These are phyloP conservation scores for Mucor lusitanicus DNA, from an alignment of 371 early-diverging fungal species.

Conservation along the genomic window DNA sequence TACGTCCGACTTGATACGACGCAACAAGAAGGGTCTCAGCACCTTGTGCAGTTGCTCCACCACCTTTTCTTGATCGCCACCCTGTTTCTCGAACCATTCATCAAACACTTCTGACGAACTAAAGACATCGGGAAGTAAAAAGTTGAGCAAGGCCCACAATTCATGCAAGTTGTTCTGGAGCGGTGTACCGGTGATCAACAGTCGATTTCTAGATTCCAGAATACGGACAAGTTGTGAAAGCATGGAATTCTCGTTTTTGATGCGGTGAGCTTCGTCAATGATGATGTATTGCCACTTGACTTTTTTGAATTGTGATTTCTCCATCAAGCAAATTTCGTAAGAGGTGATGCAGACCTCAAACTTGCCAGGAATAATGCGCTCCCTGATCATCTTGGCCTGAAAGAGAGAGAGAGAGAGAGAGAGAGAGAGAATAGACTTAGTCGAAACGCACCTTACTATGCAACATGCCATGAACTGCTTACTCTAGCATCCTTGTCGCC, in stretches of 20 bases:
- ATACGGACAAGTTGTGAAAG: slow-evolving; percentile 91
- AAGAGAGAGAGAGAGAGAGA: too few species aligned
- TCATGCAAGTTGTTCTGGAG: slow-evolving; percentile 99
- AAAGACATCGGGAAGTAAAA: slow-evolving; percentile 96
- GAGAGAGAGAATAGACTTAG: neutral
- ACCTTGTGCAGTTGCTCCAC: slow-evolving; percentile 93
- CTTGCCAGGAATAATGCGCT: slow-evolving; percentile 61
- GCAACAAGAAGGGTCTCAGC: slow-evolving; percentile 93
- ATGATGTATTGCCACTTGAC: slow-evolving; percentile 94
- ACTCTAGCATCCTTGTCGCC: slow-evolving; percentile 90
- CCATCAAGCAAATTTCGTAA: slow-evolving; percentile 96
- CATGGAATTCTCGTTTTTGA: slow-evolving; percentile 98
- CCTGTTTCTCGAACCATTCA: slow-evolving; percentile 80
- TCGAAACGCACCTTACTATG: too few species aligned
- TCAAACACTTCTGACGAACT: slow-evolving; percentile 92
- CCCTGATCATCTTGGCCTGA: slow-evolving; percentile 59
- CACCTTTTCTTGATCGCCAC: slow-evolving; percentile 82
- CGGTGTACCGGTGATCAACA: slow-evolving; percentile 99
- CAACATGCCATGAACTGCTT: slow-evolving; percentile 14
- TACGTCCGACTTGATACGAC: slow-evolving; percentile 98
- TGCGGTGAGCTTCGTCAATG: slow-evolving; percentile 99
- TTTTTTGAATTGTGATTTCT: slow-evolving; percentile 84
- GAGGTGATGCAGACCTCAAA: slow-evolving; percentile 98
- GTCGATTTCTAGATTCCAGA: slow-evolving; percentile 86
- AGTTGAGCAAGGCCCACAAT: slow-evolving; percentile 99